phyloP scores from a whole-genome alignment of 1,284 basidiomycete genomes.

The Phenoliferia sp. region DNA sequence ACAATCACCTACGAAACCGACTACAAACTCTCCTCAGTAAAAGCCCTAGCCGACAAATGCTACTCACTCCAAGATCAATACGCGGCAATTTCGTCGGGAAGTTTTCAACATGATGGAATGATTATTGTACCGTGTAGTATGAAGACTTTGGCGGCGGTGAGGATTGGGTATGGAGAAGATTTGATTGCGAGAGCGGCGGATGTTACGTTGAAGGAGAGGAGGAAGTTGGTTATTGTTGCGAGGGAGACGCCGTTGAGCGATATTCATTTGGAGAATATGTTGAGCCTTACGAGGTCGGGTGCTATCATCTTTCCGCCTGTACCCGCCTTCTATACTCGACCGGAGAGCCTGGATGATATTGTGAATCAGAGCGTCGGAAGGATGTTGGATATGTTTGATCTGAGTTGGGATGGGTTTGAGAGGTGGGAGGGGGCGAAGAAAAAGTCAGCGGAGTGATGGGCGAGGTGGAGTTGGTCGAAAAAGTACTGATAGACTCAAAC shows the following conservation, averaged over 20 bases:
- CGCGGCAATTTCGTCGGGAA: conserved; percentile 9
- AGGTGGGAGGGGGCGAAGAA: neutral
- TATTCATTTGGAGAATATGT: conserved; percentile 19
- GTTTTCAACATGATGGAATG: conserved; percentile 20
- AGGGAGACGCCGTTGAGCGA: conserved; percentile 17
- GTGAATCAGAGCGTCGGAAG: conserved; percentile 17
- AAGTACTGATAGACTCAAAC: too few relatives aligned
- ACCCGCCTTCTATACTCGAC: conserved; percentile 15
- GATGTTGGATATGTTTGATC: conserved; percentile 8
- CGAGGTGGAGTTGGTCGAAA: neutral
- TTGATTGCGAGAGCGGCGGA: conserved; percentile 16
- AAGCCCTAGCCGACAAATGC: conserved; percentile 4
- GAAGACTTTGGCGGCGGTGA: conserved; percentile 16
- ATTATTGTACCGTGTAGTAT: conserved; percentile 17
- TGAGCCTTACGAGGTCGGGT: conserved; percentile 10
- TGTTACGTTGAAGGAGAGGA: conserved; percentile 13
- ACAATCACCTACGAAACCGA: conserved; percentile 9
- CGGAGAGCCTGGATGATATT: conserved; percentile 10
- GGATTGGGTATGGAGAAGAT: conserved; percentile 15
- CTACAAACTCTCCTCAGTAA: neutral
- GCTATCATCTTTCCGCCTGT: conserved; percentile 18
- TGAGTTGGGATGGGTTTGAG: neutral
- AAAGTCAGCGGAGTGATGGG: neutral
- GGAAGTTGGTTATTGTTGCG: conserved; percentile 10
- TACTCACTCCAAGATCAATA: conserved; percentile 8